These are phyloP conservation scores for Atkinsonella hypoxylon DNA, from an alignment of 2,329 filamentous ascomycete genomes.

Conservation along the genomic window DNA sequence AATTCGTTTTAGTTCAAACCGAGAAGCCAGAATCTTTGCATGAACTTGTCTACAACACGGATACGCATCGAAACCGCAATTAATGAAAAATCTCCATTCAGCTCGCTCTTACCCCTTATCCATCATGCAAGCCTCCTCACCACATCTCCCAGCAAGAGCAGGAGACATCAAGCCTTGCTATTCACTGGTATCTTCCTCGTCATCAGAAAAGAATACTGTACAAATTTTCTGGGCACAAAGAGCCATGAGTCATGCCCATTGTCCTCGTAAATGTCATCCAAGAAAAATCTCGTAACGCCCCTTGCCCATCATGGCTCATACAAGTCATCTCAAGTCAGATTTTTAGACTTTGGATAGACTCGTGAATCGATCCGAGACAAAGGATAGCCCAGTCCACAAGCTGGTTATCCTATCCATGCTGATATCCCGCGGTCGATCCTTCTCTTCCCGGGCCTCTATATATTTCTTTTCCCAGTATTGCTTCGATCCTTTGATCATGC, in stretches of 20 bases:
- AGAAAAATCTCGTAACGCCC: neutral
- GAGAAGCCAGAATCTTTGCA: too few species aligned
- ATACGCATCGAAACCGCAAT: too few species aligned
- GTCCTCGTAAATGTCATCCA: neutral
- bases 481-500: too few species aligned
- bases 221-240: neutral
- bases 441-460: neutral
- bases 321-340: neutral
- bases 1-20: too few species aligned
- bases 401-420: neutral
- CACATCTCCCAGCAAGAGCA: neutral
- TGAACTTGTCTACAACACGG: too few species aligned
- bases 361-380: neutral
- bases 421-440: neutral
- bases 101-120: neutral
- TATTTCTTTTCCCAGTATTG: too few species aligned
- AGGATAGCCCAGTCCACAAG: neutral
- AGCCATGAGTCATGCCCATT: neutral
- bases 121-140: neutral
- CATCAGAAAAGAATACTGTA: neutral
- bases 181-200: neutral
- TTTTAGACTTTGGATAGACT: neutral
- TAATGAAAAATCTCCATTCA: neutral
- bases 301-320: neutral
- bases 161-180: neutral